Evolutionary conservation across 2,329 filamentous ascomycete species (phyloP), one percentile per base, ranked within the genome.

Genomic region (Alternaria gansuensis): DNA sequence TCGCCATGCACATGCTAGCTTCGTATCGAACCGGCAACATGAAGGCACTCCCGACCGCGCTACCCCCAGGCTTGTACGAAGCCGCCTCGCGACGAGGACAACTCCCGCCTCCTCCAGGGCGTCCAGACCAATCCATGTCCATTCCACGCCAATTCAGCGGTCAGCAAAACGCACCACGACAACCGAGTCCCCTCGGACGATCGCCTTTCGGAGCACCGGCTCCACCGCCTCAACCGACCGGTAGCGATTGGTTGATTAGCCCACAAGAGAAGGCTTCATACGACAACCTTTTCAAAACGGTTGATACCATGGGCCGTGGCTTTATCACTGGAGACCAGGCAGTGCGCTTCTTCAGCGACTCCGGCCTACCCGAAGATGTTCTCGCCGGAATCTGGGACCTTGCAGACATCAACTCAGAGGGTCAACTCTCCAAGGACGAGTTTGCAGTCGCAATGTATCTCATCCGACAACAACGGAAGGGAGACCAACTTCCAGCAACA

Each of bases 361-460:
- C 94, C 0, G 90, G 91, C 57, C 84, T 99, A 13, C 87, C 92
- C 0, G 94, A 98, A 74, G 94, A 97, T 70, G 87, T 87, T 9
- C 82, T 99, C 52, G 95, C 95, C 29, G 91, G 96, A 70, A 96
- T 99, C 64, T 99, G 95, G 95, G 95, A 99, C 76, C 86, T 99
- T 29, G 90, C 95, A 13, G 95, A 99, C 78, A 92, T 97, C 78
- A 92, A 92, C 72, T 95, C 92, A 7, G 90, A 93, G 67, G 95
- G 95, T 10, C 89, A 90, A 57, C 82, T 99, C 56, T 93, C 85
- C 45, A 88, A 87, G 68, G 95, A 99, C 67, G 93, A 97, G 70
- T 99, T 99, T 74, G 93, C 95, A 0, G 93, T 99, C 45, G 94
- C 95, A 52, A 97, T 99, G 93, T 96, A 96, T 75, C 83, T 99